phyloP scores from a whole-genome alignment of 2,329 filamentous ascomycete species.

The Colletotrichum lupini region DNA sequence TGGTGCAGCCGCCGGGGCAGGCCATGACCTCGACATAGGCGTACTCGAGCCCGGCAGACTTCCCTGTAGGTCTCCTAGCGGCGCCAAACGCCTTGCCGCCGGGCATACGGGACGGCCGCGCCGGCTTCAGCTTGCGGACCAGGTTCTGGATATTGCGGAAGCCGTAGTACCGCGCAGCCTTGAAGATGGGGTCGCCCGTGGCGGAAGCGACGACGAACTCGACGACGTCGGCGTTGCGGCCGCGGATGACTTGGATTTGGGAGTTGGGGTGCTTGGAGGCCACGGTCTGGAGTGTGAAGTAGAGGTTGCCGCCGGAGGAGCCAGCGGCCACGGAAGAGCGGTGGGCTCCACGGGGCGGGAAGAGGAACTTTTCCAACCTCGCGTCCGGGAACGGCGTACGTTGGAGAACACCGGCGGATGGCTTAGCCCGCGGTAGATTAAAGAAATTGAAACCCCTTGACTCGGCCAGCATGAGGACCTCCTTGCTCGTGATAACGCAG shows the following conservation, averaged over 20 bases:
- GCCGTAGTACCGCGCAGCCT: conserved; percentile 91
- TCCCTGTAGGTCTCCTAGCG: conserved; percentile 63
- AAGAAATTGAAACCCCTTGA: conserved; percentile 84
- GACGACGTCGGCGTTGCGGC: conserved; percentile 90
- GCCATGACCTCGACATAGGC: conserved; percentile 99
- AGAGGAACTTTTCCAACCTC: conserved; percentile 78
- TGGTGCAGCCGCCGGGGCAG: conserved; percentile 98
- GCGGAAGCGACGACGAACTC: conserved; percentile 79
- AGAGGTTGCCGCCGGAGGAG: conserved; percentile 88
- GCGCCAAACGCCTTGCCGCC: conserved; percentile 74
- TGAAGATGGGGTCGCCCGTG: conserved; percentile 72
- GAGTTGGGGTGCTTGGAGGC: conserved; percentile 78
- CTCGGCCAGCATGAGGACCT: conserved; percentile 89
- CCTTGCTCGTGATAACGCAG: conserved; percentile 96
- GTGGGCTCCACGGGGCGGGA: conserved; percentile 61
- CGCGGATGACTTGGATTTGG: conserved; percentile 75
- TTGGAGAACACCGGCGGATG: conserved; percentile 47
- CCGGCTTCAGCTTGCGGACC: conserved; percentile 89
- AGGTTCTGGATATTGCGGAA: conserved; percentile 99
- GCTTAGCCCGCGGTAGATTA: conserved; percentile 69
- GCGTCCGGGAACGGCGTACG: conserved; percentile 77
- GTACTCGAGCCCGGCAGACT: conserved; percentile 71
- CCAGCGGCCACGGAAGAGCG: conserved; percentile 70
- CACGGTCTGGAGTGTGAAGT: conserved; percentile 83
- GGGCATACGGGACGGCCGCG: conserved; percentile 80